Base-by-base conservation (phyloP, 1,284 basidiomycete species). In the Cronartium ribicola region DNA sequence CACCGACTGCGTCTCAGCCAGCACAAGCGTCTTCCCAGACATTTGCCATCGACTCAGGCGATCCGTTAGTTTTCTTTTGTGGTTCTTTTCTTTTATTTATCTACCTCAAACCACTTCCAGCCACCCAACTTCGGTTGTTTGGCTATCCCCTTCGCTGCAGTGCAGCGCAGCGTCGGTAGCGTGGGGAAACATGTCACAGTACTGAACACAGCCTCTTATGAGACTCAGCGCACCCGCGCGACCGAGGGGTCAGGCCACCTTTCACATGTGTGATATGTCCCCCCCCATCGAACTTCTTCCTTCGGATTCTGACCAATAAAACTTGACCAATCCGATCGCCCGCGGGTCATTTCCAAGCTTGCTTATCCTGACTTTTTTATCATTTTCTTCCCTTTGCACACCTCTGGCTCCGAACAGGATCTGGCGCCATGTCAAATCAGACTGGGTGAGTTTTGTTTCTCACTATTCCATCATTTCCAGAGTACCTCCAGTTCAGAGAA, bases 401-500 rank as follows among this genome's bases (percentile, higher is more conserved):
- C 29, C 29, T 29, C 29, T 29, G 29, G 29, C 29, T 29, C 29
- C 2, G 29, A 29, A 29, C 29, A 73, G 71, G 22, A 66, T 73
- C 55, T 73, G 71, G 71, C 63, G 64, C 20, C 71, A 73, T 61
- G 64, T 73, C 41, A 73, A 66, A 44, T 59, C 71, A n/a, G 71
- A 66, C 37, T 66, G 71, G 64, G 71, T 73, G 57, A 66, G 64
- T 40, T 10, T 57, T 40, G n/a, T 17, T 44, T 20, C 17, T 37
- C n/a, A 11, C 51, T 22, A 11, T 51, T 61, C 13, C 51, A 8
- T 57, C 60, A 44, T 44, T 8, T 14, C n/a, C 41, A 63, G 48
- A 10, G 8, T 17, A n/a, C 39, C 13, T n/a, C n/a, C 4, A 44
- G 37, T 44, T 14, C 14, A 2, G 46, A 51, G 46, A 51, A 51